These are phyloP conservation scores for Suhomyces terraborum DNA, from an alignment of 1,139 yeast genomes.

Conservation along the genomic window DNA sequence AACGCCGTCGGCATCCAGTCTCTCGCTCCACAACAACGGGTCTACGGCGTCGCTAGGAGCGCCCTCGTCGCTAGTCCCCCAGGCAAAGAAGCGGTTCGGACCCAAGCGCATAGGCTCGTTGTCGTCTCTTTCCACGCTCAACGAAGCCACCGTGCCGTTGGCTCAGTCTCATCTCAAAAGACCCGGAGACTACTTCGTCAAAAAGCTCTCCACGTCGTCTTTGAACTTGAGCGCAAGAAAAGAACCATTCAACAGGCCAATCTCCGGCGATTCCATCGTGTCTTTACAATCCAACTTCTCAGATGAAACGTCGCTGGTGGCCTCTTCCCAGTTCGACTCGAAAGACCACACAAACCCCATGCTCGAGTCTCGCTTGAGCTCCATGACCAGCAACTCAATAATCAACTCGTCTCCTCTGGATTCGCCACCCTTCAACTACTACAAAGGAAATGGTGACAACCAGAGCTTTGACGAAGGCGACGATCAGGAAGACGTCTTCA, in stretches of 20 bases:
- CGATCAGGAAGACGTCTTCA: constrained; percentile 14
- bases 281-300: constrained; percentile 39
- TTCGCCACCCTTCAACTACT: constrained; percentile 23
- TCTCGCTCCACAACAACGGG: constrained; percentile 11
- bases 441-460: constrained; percentile 10
- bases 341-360: constrained; percentile 6
- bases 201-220: constrained; percentile 28
- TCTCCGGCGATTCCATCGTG: constrained; percentile 39
- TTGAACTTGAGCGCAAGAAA: constrained; percentile 10
- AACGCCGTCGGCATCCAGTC: constrained; percentile 9
- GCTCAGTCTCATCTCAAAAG: constrained; percentile 26
- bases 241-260: constrained; percentile 25
- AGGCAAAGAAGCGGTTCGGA: constrained; percentile 10
- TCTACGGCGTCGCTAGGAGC: constrained; percentile 11
- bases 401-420: constrained; percentile 26
- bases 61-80: constrained; percentile 7
- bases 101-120: constrained; percentile 35
- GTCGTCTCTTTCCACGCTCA: constrained; percentile 27
- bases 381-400: constrained; percentile 38
- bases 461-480: constrained; percentile 16
- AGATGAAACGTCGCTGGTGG: constrained; percentile 41
- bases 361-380: constrained; percentile 41
- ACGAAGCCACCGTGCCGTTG: constrained; percentile 17
- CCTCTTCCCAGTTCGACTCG: constrained; percentile 37
- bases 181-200: constrained; percentile 48